Base-by-base conservation (phyloP, 1,284 basidiomycete genomes). In the Pholiota adiposa region DNA sequence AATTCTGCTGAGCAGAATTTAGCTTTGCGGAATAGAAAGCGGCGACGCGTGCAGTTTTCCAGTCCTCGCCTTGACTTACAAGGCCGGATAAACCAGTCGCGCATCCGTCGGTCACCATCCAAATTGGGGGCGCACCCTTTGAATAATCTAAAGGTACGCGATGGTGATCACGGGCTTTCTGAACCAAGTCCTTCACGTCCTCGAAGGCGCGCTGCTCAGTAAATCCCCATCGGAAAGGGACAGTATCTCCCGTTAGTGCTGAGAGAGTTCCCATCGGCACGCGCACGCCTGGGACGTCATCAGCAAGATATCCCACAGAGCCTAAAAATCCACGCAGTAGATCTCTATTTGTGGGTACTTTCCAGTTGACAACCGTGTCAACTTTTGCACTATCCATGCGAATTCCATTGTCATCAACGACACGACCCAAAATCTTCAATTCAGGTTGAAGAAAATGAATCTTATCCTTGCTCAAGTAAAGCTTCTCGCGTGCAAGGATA, bases 1-100 rank as follows among this genome's bases (percentile, higher is more conserved):
- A 60, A 33, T 63, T 63, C 34, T 63, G 62, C 40, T 63, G 62
- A 0, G 55, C 58, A 0, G 59, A 51, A 33, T 53, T 63, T 2
- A 64, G 29, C 23, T 64, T 64, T 0, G 57, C 54, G 1, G 60
- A 64, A 19, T 59, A 61, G 25, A 64, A 64, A 0, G 57, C 60
- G 0, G 59, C 53, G 1, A 59, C 34, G 5, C 46, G 49, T 2
- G 50, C 53, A 0, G 52, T 54, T 31, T 54, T 59, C 56, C 56
- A 64, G 12, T 59, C 54, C 2, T 19, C 7, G 0, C 63, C 63
- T 44, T 64, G 63, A 29, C 59, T 54, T 19, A 61, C 27, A 3
- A 64, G 0, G 1, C 56, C 59, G 0, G 57, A 29, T 2, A 63
- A 33, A 0, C 56, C 62, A 6, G 59, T 63, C 1, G 21, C 34